Conservation (phyloP, 108 stramenopile species). For the Aurantiochytrium sp. region DNA sequence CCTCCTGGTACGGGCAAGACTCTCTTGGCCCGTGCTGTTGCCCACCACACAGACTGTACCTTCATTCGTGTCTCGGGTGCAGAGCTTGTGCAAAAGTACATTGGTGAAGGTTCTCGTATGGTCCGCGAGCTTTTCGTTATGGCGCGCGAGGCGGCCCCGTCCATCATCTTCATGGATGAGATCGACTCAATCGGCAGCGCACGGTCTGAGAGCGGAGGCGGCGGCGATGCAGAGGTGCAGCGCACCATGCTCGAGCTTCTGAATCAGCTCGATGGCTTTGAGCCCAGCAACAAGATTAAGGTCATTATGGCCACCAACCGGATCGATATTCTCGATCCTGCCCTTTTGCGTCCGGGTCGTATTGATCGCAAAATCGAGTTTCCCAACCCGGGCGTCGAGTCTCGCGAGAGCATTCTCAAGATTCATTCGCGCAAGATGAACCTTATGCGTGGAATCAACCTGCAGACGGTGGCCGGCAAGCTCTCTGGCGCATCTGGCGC, state of each 20-base stretch:
- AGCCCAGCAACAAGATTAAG: constrained; percentile 97
- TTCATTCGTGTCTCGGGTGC: constrained; percentile 98
- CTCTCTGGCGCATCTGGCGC: constrained; percentile 91
- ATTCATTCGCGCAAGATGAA: constrained; percentile 98
- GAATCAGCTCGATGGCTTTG: constrained; percentile 98
- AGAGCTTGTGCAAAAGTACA: constrained; percentile 99
- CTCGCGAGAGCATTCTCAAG: constrained; percentile 78
- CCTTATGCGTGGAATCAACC: constrained; percentile 85
- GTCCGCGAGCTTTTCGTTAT: constrained; percentile 99
- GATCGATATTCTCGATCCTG: constrained; percentile 93
- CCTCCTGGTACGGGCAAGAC: constrained; percentile 99
- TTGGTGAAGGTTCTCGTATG: constrained; percentile 98
- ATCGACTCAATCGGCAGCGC: constrained; percentile 91
- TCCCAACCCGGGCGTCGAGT: constrained; percentile 78
- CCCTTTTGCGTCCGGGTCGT: constrained; percentile 82
- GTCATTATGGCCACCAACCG: constrained; percentile 96
- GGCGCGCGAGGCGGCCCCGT: constrained; percentile 96
- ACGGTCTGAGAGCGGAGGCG: constrained; percentile 71
- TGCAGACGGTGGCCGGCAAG: constrained; percentile 80
- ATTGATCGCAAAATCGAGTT: constrained; percentile 97
- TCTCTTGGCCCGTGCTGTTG: constrained; percentile 94
- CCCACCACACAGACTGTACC: constrained; percentile 99
- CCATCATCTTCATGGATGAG: constrained; percentile 99
- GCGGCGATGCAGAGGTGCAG: constrained; percentile 96
- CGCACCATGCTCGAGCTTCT: constrained; percentile 98